Evolutionary conservation across 2,329 filamentous ascomycete genomes (phyloP), one percentile per base, ranked within the genome.

Genomic region (Beauveria caledonica): DNA sequence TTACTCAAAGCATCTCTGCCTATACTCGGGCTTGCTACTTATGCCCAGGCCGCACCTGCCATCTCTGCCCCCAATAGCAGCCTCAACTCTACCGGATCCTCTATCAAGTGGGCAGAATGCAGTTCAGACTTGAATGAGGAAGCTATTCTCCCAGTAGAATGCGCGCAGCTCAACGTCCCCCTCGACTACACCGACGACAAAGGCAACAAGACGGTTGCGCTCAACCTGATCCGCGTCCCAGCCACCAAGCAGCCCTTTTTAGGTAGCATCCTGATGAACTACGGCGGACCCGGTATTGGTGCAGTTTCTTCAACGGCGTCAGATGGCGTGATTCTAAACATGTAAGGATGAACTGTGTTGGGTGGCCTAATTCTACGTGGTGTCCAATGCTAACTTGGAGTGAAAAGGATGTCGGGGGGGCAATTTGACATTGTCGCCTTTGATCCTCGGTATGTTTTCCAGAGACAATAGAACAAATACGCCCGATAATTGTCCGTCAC

Each of bases 231-330:
- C 13, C 55, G 51, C 3, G 45, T 63, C 36, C 58, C 60, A 3
- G 62, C 65, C 0, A 42, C 61, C 2, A 63, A 64, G 21, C 56
- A 64, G 42, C 65, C 66, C 3, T 63, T 62, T 5, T 67, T 67
- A 45, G 69, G 70, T 2, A 71, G 66, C 58, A 71, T 72, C 39
- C 40, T 72, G 25, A 58, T 71, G 56, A 73, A 73, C 59, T 69
- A 66, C 60, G 68, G 68, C 17, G 69, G 69, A 0, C 69, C 69
- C 0, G 64, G 70, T 9, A 6, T 6, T 3, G 36, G 17, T 19
- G 27, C 50, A 1, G 17, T 54, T 21, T 9, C n/a, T 2, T 9
- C 11, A 6, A 48, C 52, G 1, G 50, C 50, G 13, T 17, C 11
- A 5, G 1, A 0, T 15, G 23, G 50, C 21, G 15, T 33, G 3